Percentiles rank a stretch among this genome's conserved stretches.
These are phyloP conservation scores for Triangularia verruculosa DNA, from an alignment of 2,329 filamentous ascomycete genomes.

Conservation along the genomic window DNA sequence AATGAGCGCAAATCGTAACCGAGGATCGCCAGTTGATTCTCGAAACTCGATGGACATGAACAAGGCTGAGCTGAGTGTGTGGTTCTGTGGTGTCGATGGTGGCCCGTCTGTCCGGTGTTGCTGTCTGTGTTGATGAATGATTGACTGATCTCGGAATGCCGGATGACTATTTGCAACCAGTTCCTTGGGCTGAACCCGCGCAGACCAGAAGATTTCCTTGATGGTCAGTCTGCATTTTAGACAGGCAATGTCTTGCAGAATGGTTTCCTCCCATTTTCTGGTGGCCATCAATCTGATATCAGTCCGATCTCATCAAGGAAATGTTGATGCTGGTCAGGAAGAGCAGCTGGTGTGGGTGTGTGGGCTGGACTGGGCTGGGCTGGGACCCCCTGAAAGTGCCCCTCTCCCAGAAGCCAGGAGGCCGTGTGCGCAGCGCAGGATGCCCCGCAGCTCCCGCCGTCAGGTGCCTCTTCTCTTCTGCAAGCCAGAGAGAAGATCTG, in stretches of 20 bases:
- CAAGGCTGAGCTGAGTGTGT: background rate
- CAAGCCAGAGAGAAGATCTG: constrained; percentile 14
- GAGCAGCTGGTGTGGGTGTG: background rate
- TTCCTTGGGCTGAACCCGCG: background rate
- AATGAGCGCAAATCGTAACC: background rate
- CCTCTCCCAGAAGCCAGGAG: background rate
- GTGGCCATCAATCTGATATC: background rate
- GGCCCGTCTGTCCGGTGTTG: background rate
- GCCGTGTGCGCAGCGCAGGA: constrained; percentile 8
- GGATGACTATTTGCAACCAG: background rate
- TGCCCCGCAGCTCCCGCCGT: constrained; percentile 17
- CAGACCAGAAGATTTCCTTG: background rate
- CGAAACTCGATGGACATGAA: background rate
- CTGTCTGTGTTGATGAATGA: background rate
- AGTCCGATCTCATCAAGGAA: background rate
- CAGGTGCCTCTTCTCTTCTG: background rate
- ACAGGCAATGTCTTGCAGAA: background rate
- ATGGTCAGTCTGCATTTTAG: background rate
- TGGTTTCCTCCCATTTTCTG: background rate
- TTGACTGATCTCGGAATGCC: background rate
- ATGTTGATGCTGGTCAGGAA: background rate
- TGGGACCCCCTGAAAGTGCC: background rate
- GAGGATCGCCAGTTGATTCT: background rate
- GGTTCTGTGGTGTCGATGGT: background rate
- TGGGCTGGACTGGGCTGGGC: background rate